These are phyloP conservation scores for Globisporangium heterothallicum DNA, from an alignment of 352 stramenopile genomes.

Conservation along the genomic window DNA sequence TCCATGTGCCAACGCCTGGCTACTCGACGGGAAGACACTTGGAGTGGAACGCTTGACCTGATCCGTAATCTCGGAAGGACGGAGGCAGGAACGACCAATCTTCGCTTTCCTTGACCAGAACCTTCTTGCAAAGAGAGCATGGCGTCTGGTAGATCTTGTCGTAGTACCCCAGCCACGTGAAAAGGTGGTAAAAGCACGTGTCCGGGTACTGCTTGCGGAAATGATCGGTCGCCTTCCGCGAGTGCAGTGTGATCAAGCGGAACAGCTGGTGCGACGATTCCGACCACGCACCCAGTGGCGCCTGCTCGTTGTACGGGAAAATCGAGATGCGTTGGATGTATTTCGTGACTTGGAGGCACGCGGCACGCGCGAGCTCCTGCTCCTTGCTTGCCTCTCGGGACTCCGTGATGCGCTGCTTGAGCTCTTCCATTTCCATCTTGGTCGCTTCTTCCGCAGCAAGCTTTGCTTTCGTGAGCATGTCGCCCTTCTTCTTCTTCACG, in stretches of 20 bases:
- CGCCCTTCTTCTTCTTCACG: constrained; percentile 83
- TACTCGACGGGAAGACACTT: constrained; percentile 72
- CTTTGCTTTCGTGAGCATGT: constrained; percentile 86
- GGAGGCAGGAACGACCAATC: constrained; percentile 77
- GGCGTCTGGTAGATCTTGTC: constrained; percentile 88
- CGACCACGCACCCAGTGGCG: constrained; percentile 72
- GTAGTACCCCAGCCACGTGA: constrained; percentile 82
- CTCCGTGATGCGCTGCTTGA: constrained; percentile 75
- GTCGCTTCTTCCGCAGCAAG: constrained; percentile 80
- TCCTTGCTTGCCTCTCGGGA: constrained; percentile 75
- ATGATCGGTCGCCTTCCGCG: constrained; percentile 72
- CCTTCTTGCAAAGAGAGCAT: constrained; percentile 82
- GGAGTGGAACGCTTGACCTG: constrained; percentile 75
- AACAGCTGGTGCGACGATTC: constrained; percentile 80
- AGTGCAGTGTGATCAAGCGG: constrained; percentile 68
- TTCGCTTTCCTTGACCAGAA: constrained; percentile 75
- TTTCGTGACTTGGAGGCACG: constrained; percentile 76
- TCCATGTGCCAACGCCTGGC: background rate
- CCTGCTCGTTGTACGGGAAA: constrained; percentile 76
- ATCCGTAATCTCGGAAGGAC: constrained; percentile 82
- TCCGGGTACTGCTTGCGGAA: constrained; percentile 83
- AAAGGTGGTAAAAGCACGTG: constrained; percentile 84
- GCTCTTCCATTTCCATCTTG: constrained; percentile 86
- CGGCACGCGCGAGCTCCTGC: constrained; percentile 68
- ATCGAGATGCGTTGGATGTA: constrained; percentile 82